Evolutionary conservation across 331 rosid species (phyloP).

Genomic region (Stylosanthes scabra): DNA sequence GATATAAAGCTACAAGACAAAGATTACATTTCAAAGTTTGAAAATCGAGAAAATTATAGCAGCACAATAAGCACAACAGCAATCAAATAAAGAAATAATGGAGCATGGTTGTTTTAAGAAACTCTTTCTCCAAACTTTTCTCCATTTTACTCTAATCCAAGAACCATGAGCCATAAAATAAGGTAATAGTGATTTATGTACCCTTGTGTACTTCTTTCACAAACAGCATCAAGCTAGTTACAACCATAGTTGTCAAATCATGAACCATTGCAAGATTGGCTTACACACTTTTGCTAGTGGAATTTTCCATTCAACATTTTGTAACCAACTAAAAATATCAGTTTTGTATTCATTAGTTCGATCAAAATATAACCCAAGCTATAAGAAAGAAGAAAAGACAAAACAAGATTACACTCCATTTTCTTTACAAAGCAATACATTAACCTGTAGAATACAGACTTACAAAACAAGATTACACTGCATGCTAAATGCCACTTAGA

Average conservation of each 20-base stretch:
- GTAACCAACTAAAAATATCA: slow-evolving; percentile 8
- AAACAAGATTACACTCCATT: slow-evolving; percentile 24
- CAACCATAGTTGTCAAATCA: not conserved
- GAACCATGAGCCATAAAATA: not conserved
- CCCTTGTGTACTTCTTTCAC: not conserved
- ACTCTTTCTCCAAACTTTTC: not conserved
- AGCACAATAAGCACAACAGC: not conserved
- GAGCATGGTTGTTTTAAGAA: not conserved
- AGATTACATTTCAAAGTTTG: not conserved
- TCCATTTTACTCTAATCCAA: slow-evolving; percentile 1
- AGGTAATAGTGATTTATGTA: not conserved
- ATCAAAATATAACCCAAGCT: slow-evolving; percentile 4
- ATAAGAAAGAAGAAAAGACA: not conserved
- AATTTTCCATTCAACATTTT: not conserved
- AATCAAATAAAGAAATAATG: slow-evolving; percentile 2
- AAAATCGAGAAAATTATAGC: not conserved
- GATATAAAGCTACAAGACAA: not conserved
- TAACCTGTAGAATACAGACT: slow-evolving; percentile 3
- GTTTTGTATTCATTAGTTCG: slow-evolving; percentile 24
- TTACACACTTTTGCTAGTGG: not conserved
- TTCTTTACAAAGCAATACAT: not conserved
- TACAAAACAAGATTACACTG: not conserved
- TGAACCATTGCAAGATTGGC: slow-evolving; percentile 4
- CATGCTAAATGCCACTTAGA: not conserved
- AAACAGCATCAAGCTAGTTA: slow-evolving; percentile 7